Base-by-base conservation (phyloP, 495 filamentous ascomycete species). In the Echria macrotheca region DNA sequence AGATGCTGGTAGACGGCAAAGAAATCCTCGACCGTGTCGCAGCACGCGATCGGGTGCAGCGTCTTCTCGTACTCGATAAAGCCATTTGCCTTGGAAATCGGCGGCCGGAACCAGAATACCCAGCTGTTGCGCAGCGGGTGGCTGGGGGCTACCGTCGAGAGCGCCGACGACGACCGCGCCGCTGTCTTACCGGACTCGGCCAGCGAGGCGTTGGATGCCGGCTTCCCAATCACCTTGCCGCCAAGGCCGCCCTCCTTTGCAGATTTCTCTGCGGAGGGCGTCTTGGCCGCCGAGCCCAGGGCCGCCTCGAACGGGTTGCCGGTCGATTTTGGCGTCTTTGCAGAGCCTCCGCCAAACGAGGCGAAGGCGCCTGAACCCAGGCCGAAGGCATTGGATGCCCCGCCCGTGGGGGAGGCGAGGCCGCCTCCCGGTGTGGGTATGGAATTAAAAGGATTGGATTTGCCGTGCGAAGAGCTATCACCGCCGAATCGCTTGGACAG, bases 61-160 rank as follows among this genome's bases (percentile, higher is more conserved):
- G 91, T 96, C 71, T 97, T 96, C 66, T 98, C 93, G 61, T 97
- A 98, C 68, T 98, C 93, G 65, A 91, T 90, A 67, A 89, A 97
- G 8, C 80, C 80, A 54, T 82, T 81, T 6, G 77, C 78, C 73
- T 96, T 96, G 36, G 87, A 86, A 49, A 90, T 94, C 39, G 90
- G 90, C 28, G 90, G 90, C 22, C 93, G 82, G 68, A 94, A 98
- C 89, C 91, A 96, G 58, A 98, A 87, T 6, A 95, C 85, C 93
- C 93, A 98, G 42, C 81, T 85, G 62, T 89, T 82, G 64, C 87
- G 91, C 53, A 98, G 70, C 33, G 71, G 73, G 66, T 89, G 85
- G 47, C 74, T 73, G 33, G 51, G 64, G 44, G 47, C 63, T 44
- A 28, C 48, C 25, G 57, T 24, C 23, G 59, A 55, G 24, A 50